A percentile compares a stretch with the other conserved stretches of the same genome.
Evolutionary conservation across 352 stramenopile genomes (phyloP).

Genomic region (Phytopythium montanum): DNA sequence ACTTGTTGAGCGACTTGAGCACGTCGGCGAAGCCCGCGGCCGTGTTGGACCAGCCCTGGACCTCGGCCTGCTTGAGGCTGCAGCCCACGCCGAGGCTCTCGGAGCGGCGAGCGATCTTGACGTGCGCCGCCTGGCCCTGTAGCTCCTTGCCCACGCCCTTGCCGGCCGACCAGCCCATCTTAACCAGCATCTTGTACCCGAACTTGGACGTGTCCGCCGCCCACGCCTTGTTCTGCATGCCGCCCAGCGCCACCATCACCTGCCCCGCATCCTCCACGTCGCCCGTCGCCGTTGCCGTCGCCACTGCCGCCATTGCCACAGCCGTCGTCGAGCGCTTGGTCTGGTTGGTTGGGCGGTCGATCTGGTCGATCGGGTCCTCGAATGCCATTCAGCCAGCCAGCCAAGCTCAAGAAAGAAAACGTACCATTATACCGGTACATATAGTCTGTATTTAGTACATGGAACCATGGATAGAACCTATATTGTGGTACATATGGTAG

Average conservation of each 20-base stretch:
- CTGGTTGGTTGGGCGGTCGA: no score
- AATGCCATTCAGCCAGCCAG: no score
- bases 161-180: slow-evolving; percentile 96
- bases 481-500: no score
- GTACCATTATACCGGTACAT: no score
- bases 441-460: no score
- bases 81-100: slow-evolving; percentile 91
- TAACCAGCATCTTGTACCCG: slow-evolving; percentile 93
- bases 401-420: no score
- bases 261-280: slow-evolving; percentile 20
- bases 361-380: no score
- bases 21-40: slow-evolving; percentile 79
- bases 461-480: no score
- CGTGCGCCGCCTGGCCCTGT: slow-evolving; percentile 83
- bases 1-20: slow-evolving; percentile 83
- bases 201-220: slow-evolving; percentile 90
- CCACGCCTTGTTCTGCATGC: slow-evolving; percentile 89
- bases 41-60: slow-evolving; percentile 86
- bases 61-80: slow-evolving; percentile 82
- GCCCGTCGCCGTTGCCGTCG: slow-evolving; percentile 13
- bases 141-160: slow-evolving; percentile 92
- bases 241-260: slow-evolving; percentile 77
- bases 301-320: slow-evolving; percentile 23
- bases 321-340: not conserved
- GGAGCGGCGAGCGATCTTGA: slow-evolving; percentile 85